A percentile compares a stretch with the other conserved stretches of the same genome.
Conservation (phyloP, 257 asterid species). For the Solanum arcanum region DNA sequence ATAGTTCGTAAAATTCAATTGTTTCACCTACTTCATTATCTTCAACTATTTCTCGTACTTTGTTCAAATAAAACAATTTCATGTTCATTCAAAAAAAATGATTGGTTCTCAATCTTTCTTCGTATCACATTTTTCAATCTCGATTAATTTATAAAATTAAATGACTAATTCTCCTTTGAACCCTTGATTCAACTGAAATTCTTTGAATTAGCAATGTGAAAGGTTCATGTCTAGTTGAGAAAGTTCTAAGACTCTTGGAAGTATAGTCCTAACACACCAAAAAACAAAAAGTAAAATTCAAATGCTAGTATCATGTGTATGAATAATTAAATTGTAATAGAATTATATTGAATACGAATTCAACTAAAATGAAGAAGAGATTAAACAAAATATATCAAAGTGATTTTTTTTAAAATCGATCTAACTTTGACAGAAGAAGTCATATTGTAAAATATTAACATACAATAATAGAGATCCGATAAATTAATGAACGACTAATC, state of each 20-base stretch:
- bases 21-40: neutral
- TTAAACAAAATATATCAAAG: neutral
- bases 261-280: neutral
- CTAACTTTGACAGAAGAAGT: neutral
- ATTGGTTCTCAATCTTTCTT: neutral
- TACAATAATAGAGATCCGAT: no score
- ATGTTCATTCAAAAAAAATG: neutral
- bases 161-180: neutral
- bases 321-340: neutral
- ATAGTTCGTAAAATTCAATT: neutral
- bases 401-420: neutral
- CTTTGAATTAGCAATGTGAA: neutral
- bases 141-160: neutral
- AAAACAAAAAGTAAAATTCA: neutral
- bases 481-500: no score
- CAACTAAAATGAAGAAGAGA: neutral
- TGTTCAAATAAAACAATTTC: neutral
- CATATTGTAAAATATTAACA: no score
- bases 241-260: neutral
- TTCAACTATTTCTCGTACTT: neutral
- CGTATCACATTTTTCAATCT: neutral
- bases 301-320: neutral
- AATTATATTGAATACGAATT: neutral
- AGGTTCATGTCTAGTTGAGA: neutral
- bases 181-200: neutral